Evolutionary conservation across 1,284 basidiomycete genomes (phyloP), one percentile per base, ranked within the genome.

Genomic region (Marasmius tenuissimus): DNA sequence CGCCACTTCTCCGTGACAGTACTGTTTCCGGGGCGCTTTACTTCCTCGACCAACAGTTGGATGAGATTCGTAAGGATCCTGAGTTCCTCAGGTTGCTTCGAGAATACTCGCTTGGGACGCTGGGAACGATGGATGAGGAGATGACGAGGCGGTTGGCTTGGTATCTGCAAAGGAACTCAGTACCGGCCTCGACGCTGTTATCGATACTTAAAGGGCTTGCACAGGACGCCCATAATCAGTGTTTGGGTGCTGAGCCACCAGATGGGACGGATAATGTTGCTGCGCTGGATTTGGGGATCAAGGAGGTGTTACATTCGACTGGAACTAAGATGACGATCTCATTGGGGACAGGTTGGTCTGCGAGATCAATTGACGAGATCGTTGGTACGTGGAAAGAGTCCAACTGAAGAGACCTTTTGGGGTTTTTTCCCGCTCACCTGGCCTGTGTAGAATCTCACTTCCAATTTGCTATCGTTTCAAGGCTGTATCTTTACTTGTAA

Each of bases 281-380:
- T 11, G 70, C 72, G 14, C 72, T 91, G 51, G 85, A 88, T 63
- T 69, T 78, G 59, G 89, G 86, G 3, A 87, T 92, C 65, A 86
- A 81, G 67, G 85, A 89, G 66, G 86, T 91, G 16, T 67, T 90
- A 65, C 86, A 88, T 66, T 79, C 81, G 1, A 85, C 88, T 0
- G 89, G 89, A 4, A 84, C 83, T 1, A 87, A 84, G 69, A 83
- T 91, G 82, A 85, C 85, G 20, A 84, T 85, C 4, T 78, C 82
- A 9, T 72, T 89, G 39, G 88, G 86, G 1, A 81, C 85, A 0
- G 89, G 87, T 6, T 91, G 89, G 89, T 83, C 84, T 18, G 80
- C 84, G 20, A 76, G 82, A 57, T 87, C 85, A 9, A 68, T 91
- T 63, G 83, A 88, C 65, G 87, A 89, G 61, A 78, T 90, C 38